Evolutionary conservation across 495 filamentous ascomycete species (phyloP), one percentile per base, ranked within the genome.

Genomic region (Immersiella caudata): DNA sequence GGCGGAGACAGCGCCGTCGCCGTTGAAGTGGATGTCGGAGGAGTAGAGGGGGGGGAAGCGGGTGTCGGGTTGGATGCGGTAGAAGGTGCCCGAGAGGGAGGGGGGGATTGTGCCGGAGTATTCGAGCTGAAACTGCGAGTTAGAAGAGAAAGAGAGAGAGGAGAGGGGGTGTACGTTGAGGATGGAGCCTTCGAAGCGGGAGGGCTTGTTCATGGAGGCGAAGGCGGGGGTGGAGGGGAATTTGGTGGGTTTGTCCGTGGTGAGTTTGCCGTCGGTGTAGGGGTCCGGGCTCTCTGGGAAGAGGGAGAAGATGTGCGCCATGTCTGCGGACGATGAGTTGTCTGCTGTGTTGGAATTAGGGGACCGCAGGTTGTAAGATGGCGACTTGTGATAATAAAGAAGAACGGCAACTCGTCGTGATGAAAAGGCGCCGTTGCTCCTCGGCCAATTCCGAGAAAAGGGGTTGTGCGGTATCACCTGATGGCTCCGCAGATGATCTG

Each of bases 81-180:
- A 87, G 70, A 85, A 87, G 12, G 83, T 86, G 7, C 84, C 84
- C 59, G 83, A 75, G 66, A 86, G 81, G 36, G 82, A 82, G 20
- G 71, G 52, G 2, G 84, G 84, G 58, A 86, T 83, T 40, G 71
- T 75, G 25, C 84, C 84, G 21, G 78, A 74, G 40, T 84, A 75
- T 62, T 84, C 84, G 51, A 85, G 80, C 29, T 33, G n/a, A 33
- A 33, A 33, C 4, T 33, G 8, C 3, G 8, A 8, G 29, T 33
- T 33, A 33, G 29, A 8, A 33, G 29, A 33, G 29, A 33, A 33
- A 33, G 29, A 8, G 29, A 4, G 29, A 8, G 8, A 8, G 29
- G 29, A 8, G 3, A 33, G 8, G 29, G 29, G 29, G 8, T 8
- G 29, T 3, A 33, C 29, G 66, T 84, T 76, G 59, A 76, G 72